Evolutionary conservation across 1,284 basidiomycete genomes (phyloP).

Genomic region (Melampsora medusae): DNA sequence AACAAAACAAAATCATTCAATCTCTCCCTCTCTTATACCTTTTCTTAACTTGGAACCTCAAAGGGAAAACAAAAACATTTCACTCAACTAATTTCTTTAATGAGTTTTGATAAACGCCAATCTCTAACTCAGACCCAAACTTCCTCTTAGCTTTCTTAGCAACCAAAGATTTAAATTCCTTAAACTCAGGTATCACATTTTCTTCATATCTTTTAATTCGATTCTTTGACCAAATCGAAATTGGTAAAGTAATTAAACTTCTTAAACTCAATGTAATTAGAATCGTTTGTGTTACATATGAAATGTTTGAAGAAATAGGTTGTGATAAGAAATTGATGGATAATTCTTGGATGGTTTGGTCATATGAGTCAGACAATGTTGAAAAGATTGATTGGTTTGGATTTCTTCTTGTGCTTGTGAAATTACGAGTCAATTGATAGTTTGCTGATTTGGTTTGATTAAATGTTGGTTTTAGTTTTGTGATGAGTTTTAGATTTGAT

Average conservation of each 20-base stretch:
- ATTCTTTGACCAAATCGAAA: slow-evolving; percentile 73
- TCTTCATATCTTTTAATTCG: slow-evolving; percentile 68
- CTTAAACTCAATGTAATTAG: slow-evolving; percentile 68
- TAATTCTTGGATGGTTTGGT: not conserved
- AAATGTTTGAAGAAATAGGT: slow-evolving; percentile 2
- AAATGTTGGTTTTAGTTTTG: not conserved
- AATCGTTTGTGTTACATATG: slow-evolving; percentile 71
- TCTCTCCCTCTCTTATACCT: too few species aligned
- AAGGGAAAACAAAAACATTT: not conserved
- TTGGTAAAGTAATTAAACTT: slow-evolving; percentile 67
- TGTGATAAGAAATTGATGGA: not conserved
- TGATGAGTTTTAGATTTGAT: too few species aligned
- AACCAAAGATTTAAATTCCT: slow-evolving; percentile 48
- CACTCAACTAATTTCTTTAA: not conserved
- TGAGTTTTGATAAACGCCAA: slow-evolving; percentile 13
- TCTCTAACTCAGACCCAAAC: slow-evolving; percentile 18
- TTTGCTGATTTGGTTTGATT: not conserved
- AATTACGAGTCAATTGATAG: not conserved
- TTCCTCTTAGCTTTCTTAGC: slow-evolving; percentile 16
- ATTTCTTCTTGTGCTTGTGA: not conserved
- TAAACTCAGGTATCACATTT: slow-evolving; percentile 67
- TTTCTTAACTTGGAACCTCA: too few species aligned
- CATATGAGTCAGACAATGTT: not conserved
- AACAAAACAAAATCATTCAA: not conserved
- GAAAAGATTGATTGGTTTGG: not conserved